Base-by-base conservation (phyloP, 805 yeast genomes). In the Metschnikowia amazonensis region DNA sequence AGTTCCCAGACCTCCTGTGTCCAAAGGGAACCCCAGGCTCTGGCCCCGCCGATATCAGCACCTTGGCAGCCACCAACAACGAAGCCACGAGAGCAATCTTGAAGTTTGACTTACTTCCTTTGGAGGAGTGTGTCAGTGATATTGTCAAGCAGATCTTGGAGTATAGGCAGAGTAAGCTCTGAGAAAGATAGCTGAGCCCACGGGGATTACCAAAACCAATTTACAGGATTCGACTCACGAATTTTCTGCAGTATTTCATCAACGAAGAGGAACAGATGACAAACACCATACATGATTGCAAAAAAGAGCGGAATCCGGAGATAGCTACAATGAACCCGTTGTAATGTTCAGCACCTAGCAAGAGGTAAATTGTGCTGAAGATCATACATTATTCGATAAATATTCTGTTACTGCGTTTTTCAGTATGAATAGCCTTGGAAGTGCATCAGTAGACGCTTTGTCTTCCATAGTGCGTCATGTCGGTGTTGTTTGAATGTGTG, bases 21-120 rank as follows among this genome's bases (percentile, higher is more conserved):
- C 59, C 58, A 27, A 43, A 52, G 25, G 75, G 75, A 4, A 55
- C 44, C 6, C 64, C 64, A 4, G 72, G 72, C 2, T 29, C 57
- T 3, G 72, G 71, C 0, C 48, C 55, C 1, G 25, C 48, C 1
- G 67, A 65, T 47, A 57, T 65, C 32, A 51, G 52, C 40, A 53
- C 58, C 14, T 45, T 54, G 46, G 56, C 58, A 4, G 31, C 43
- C 11, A 50, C 53, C n/a, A 48, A 39, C 40, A 55, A 57, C 24
- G 36, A 40, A 11, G 46, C 47, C 14, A 55, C 60, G 5, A 42
- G 53, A 9, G 30, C 33, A 30, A 33, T 57, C 21, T 45, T 57
- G 43, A 50, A 43, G 17, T 48, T 53, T 27, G 50, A 52, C 10
- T 57, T 56, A 28, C 42, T 44, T 5, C 28, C 49, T 13, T 49